phyloP scores from a whole-genome alignment of 192 early-diverging fungal species.

The Coemansia sp. region DNA sequence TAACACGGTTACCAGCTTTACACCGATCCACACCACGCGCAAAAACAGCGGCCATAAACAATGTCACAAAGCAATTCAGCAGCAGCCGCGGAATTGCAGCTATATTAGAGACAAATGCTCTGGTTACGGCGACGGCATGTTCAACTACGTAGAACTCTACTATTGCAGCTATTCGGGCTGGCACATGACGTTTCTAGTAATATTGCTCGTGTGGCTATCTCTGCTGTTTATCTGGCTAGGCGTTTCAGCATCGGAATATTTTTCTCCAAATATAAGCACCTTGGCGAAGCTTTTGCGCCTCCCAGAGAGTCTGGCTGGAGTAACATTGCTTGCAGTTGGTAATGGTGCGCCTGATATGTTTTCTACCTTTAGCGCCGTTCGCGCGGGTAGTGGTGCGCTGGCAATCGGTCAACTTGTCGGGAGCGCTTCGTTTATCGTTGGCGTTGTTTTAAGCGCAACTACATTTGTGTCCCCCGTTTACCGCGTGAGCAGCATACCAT shows the following conservation, averaged over 20 bases:
- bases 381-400: conserved; percentile 68
- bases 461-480: conserved; percentile 74
- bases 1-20: not conserved
- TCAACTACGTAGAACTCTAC: conserved; percentile 53
- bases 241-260: conserved; percentile 80
- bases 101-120: conserved; percentile 65
- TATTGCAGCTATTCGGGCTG: conserved; percentile 37
- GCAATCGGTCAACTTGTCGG: conserved; percentile 94
- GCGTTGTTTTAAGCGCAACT: conserved; percentile 83
- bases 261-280: conserved; percentile 84
- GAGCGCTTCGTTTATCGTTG: conserved; percentile 77
- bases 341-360: conserved; percentile 94
- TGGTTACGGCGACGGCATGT: conserved; percentile 61
- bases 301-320: conserved; percentile 82
- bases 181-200: conserved; percentile 25
- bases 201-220: conserved; percentile 66
- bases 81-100: conserved; percentile 58
- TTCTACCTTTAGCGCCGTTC: conserved; percentile 80
- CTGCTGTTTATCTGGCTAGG: conserved; percentile 77
- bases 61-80: conserved; percentile 51
- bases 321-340: conserved; percentile 79
- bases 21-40: not conserved
- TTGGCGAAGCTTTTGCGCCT: conserved; percentile 72
- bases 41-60: conserved; percentile 11
- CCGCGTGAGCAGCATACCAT: conserved; percentile 64